Evolutionary conservation across 352 stramenopile species (phyloP).

Genomic region (Blastocystis sp.): DNA sequence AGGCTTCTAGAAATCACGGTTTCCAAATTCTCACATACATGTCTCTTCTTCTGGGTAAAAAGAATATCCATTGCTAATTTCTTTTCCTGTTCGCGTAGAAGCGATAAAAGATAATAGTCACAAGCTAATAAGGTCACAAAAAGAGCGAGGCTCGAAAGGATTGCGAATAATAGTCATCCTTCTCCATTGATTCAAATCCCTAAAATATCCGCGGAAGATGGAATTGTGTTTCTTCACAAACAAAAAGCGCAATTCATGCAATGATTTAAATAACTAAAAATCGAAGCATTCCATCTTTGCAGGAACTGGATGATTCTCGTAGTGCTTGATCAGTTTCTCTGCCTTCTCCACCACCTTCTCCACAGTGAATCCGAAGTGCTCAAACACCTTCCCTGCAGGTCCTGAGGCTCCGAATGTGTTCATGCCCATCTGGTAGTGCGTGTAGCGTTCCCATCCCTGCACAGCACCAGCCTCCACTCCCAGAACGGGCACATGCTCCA

Average conservation of each 20-base stretch:
- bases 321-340: conserved; percentile 74
- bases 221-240: neutral
- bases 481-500: conserved; percentile 84
- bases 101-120: neutral
- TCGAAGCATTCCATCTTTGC: conserved; percentile 27
- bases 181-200: neutral
- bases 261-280: conserved; percentile 1
- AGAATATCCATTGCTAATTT: neutral
- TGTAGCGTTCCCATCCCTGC: conserved; percentile 67
- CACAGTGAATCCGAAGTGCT: conserved; percentile 88
- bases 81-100: neutral
- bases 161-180: neutral
- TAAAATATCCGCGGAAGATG: neutral
- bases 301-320: neutral
- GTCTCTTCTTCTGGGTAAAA: neutral
- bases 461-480: conserved; percentile 86
- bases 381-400: conserved; percentile 79
- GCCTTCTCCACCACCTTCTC: conserved; percentile 84
- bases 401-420: conserved; percentile 79
- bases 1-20: conserved; percentile 21
- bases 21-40: neutral
- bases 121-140: neutral
- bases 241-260: neutral
- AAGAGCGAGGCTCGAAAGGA: neutral
- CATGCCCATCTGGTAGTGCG: conserved; percentile 69